Percentiles rank a stretch among this genome's conserved stretches.
Conservation (phyloP, 164 flowering plant genomes). For the Cinnamomum micranthum region DNA sequence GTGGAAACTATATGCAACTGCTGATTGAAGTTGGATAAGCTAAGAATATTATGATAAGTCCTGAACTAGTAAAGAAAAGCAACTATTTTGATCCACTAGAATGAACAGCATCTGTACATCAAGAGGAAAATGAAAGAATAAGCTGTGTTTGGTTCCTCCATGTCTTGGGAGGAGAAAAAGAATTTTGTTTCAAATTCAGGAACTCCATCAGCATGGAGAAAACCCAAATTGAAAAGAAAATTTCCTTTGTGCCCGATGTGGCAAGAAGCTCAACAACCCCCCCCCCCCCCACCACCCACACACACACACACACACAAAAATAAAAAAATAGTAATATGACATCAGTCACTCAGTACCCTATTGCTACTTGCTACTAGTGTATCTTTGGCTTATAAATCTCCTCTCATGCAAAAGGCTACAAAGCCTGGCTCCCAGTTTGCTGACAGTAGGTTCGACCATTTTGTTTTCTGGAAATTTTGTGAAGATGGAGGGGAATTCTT, state of each 20-base stretch:
- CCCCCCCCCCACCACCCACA: neutral
- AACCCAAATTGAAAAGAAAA: neutral
- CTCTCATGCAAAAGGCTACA: neutral
- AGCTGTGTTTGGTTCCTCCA: neutral
- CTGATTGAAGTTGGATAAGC: neutral
- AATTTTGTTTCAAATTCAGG: neutral
- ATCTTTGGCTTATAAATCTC: neutral
- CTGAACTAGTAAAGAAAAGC: neutral
- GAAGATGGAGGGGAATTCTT: too few relatives aligned
- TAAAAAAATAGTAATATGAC: neutral
- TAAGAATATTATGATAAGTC: neutral
- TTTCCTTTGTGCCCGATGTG: neutral
- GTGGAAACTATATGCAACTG: conserved; percentile 6
- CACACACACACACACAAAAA: too few relatives aligned
- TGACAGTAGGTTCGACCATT: neutral
- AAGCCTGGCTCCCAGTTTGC: neutral
- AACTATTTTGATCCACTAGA: neutral
- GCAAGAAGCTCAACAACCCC: neutral
- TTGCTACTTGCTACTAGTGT: too few relatives aligned
- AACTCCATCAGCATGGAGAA: neutral
- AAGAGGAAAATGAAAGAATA: neutral
- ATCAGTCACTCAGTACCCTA: neutral
- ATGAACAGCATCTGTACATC: neutral
- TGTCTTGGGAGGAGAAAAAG: neutral
- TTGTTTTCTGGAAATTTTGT: neutral